Evolutionary conservation across 495 filamentous ascomycete species (phyloP), one percentile per base, ranked within the genome.

Genomic region (Aspergillus baeticus): DNA sequence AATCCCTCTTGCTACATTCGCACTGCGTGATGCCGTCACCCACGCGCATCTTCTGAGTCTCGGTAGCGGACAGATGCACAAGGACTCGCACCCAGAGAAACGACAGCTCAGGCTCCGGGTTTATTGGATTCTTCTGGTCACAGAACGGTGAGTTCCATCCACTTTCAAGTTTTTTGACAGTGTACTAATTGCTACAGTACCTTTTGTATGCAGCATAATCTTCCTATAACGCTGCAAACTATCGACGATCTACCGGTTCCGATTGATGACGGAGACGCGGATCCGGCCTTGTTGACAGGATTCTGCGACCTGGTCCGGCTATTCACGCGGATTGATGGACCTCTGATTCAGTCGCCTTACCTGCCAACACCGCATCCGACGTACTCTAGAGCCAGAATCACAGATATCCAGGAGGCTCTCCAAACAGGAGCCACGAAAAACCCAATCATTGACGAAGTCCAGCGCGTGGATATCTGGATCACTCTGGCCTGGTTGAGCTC

Each of bases 191-290:
- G 15, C 31, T 26, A 18, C n/a, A 56, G 54, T 20, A 56, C 54
- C 8, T 56, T 56, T 33, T 56, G 54, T 36, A 56, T 56, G 54
- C 54, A 56, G 45, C 45, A 56, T 22, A 45, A 56, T 21, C 44
- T 56, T 10, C 54, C 54, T 0, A 56, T 50, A n/a, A 56, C 45
- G 2, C 44, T 56, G 18, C 54, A 56, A n/a, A 56, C 54, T 3
- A 56, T 56, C 11, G 54, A 44, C 35, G 15, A 43, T 11, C 37
- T 56, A 21, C 54, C 54, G 6, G 34, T 35, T 4, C 54, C 54
- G 1, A 31, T 49, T 18, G 54, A 56, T 11, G 54, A 56, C 17
- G 54, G 45, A 0, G 54, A 50, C 17, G 35, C 36, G 0, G 45
- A 38, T 7, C 54, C 54, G 23, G 45, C 54, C 2, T 21, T 56